Conservation (phyloP, 2,329 filamentous ascomycete species). For the Hirsutella thompsonii region DNA sequence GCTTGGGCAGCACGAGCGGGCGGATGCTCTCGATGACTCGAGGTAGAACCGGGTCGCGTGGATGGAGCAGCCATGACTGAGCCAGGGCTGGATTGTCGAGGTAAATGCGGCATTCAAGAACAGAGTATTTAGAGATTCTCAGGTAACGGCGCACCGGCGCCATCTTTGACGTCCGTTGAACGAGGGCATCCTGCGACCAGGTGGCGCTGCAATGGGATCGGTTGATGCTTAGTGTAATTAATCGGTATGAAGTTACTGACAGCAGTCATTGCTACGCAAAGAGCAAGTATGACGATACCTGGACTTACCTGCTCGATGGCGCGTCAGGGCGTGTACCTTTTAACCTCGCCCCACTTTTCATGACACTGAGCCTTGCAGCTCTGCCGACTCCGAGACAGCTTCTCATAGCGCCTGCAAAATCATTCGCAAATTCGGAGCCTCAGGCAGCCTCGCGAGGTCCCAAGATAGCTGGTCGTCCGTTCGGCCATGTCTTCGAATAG, state of each 20-base stretch:
- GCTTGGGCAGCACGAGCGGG: constrained; percentile 77
- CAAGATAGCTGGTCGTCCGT: too few species aligned
- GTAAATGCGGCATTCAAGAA: constrained; percentile 94
- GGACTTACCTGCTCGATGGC: too few species aligned
- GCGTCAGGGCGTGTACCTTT: too few species aligned
- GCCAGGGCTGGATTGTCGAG: constrained; percentile 78
- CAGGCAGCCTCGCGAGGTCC: too few species aligned
- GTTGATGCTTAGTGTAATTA: too few species aligned
- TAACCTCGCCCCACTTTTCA: too few species aligned
- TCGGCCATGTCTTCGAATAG: too few species aligned
- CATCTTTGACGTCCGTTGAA: constrained; percentile 37
- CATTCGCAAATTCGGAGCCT: background rate
- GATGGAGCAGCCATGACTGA: constrained; percentile 72
- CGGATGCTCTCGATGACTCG: constrained; percentile 76
- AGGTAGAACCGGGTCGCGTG: constrained; percentile 62
- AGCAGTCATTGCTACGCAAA: too few species aligned
- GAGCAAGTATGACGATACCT: too few species aligned
- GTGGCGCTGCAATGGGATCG: background rate
- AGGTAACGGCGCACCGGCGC: constrained; percentile 81
- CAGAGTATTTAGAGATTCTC: constrained; percentile 82
- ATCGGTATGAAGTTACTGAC: too few species aligned
- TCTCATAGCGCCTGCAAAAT: background rate
- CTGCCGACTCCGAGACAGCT: too few species aligned
- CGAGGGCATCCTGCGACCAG: background rate
- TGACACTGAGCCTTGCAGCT: too few species aligned